phyloP scores from a whole-genome alignment of 768 basidiomycete species.

The Naganishia vishniacii region DNA sequence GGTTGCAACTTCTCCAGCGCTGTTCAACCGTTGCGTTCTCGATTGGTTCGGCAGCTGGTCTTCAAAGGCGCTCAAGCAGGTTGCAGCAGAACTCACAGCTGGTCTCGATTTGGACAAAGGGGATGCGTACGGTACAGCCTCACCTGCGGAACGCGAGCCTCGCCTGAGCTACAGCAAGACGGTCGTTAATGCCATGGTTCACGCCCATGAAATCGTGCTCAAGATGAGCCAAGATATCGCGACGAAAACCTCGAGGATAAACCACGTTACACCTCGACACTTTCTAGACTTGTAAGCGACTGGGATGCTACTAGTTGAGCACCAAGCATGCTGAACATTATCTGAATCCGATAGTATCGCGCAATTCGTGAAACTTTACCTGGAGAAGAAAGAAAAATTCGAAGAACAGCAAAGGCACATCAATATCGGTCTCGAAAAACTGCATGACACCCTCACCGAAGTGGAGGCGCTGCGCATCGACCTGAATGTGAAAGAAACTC shows the following conservation, averaged over 20 bases:
- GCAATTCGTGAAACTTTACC: constrained; percentile 90
- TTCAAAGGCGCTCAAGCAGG: constrained; percentile 96
- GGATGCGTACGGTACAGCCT: constrained; percentile 74
- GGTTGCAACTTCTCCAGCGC: constrained; percentile 92
- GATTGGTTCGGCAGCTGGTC: constrained; percentile 99
- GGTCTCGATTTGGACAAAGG: constrained; percentile 85
- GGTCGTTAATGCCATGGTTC: constrained; percentile 86
- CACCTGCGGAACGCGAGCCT: constrained; percentile 72
- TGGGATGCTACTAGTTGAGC: neutral
- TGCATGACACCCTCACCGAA: constrained; percentile 89
- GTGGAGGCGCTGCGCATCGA: constrained; percentile 94
- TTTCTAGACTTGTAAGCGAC: constrained; percentile 91
- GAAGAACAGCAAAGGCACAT: constrained; percentile 98
- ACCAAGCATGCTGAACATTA: neutral
- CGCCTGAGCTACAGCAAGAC: constrained; percentile 88
- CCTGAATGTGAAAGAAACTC: constrained; percentile 84
- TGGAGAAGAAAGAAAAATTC: constrained; percentile 91
- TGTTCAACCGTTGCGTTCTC: constrained; percentile 92
- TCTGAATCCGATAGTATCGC: constrained; percentile 68
- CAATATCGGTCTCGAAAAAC: constrained; percentile 94
- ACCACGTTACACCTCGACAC: constrained; percentile 94
- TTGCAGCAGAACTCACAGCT: constrained; percentile 92
- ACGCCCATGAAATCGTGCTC: constrained; percentile 82
- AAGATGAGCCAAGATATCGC: constrained; percentile 82
- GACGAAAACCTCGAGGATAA: constrained; percentile 87